Base-by-base conservation (phyloP, 768 basidiomycete species). In the Termitomyces bulborhizus region DNA sequence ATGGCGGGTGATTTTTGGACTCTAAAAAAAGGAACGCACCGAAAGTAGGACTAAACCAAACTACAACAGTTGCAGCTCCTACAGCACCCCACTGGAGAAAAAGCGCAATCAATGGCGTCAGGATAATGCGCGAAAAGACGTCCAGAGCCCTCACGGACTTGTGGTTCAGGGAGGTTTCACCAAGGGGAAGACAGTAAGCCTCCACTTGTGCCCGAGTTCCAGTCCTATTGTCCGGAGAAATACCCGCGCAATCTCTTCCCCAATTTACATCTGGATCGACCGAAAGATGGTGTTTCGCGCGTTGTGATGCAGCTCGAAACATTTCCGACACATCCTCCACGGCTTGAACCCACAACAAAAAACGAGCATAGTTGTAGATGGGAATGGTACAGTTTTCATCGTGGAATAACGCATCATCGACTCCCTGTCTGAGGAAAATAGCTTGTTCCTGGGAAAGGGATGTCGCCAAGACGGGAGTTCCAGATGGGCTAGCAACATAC, bases 361-460 rank as follows among this genome's bases (percentile, higher is more conserved):
- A 63, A 12, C 67, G 66, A 0, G 69, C 62, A 39, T 71, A 71
- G 56, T 69, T 69, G 55, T 62, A 69, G 15, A 69, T 66, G 6
- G 69, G 68, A 6, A 64, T 51, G 0, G 64, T 61, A 41, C 61
- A 62, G 18, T 51, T 43, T 46, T 65, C 62, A 42, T 68, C 68
- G 26, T 46, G 9, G 16, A 58, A 61, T 8, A 65, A 44, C 0
- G 55, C 49, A 40, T 63, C 62, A 5, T 53, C 27, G n/a, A 27
- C 36, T 18, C 51, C 57, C 7, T 51, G 51, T 16, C 44, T 41
- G 2, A 66, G 56, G 24, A 55, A 56, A 37, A 68, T 63, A 6
- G 63, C 66, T 15, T 55, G 59, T 21, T 53, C 32, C 2, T 26
- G 49, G 2, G 66, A 62, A 8, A 61, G 6, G 15, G 58, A 37